A percentile compares a stretch with the other conserved stretches of the same genome.
Conservation (phyloP, 73 alveolate genomes). For the Paramecium pentaurelia region DNA sequence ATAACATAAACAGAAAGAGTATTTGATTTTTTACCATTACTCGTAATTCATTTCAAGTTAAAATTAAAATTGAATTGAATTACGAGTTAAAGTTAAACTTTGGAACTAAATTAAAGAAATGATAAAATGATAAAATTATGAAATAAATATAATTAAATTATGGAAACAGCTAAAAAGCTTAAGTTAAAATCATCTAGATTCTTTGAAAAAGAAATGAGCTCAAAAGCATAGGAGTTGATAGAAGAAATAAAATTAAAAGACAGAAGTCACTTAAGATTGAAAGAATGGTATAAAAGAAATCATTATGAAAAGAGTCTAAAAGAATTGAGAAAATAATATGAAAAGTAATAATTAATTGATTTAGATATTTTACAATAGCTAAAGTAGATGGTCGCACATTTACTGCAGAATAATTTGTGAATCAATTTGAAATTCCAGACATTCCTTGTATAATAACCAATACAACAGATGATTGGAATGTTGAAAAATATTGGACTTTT, state of each 20-base stretch:
- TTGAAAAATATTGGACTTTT: conserved; percentile 69
- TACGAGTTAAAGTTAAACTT: neutral
- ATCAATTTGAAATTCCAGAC: conserved; percentile 67
- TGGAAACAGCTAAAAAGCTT: conserved; percentile 28
- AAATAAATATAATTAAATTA: neutral
- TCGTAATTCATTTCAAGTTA: neutral
- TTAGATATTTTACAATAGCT: conserved; percentile 41
- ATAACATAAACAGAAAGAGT: neutral
- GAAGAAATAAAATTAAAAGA: conserved; percentile 17
- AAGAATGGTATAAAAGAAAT: conserved; percentile 32
- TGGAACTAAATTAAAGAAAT: neutral
- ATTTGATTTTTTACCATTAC: neutral
- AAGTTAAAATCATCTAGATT: conserved; percentile 23
- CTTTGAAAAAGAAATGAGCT: conserved; percentile 23
- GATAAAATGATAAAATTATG: neutral
- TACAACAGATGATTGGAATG: conserved; percentile 73
- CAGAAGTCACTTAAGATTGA: neutral
- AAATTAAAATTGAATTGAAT: neutral
- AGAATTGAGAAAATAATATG: neutral
- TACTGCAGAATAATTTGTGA: conserved; percentile 69
- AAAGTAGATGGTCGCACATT: conserved; percentile 43
- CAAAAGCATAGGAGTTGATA: neutral
- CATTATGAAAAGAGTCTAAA: neutral
- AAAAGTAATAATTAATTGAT: neutral
- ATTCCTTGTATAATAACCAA: conserved; percentile 67